Evolutionary conservation across 202 grass and related monocot species (phyloP).

Genomic region (Panicum hallii): DNA sequence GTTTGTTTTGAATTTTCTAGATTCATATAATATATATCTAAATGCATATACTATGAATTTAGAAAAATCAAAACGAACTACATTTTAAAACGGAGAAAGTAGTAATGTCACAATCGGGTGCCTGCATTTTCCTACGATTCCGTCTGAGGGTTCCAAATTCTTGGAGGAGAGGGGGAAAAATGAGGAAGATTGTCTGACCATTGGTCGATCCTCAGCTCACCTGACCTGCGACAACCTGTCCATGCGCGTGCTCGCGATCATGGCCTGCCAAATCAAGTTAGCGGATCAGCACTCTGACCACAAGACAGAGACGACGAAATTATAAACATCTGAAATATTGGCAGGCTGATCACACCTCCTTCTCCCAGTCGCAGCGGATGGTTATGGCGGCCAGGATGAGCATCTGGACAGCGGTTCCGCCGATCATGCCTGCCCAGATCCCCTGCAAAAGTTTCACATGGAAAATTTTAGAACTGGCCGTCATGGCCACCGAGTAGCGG

Average conservation of each 20-base stretch:
- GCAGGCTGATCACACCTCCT: constrained; percentile 50
- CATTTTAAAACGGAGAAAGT: too few relatives aligned
- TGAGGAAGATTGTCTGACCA: too few relatives aligned
- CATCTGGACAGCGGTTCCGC: constrained; percentile 86
- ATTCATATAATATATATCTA: too few relatives aligned
- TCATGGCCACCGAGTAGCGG: background rate
- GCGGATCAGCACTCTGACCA: background rate
- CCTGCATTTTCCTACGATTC: too few relatives aligned
- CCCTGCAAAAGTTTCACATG: constrained; percentile 45
- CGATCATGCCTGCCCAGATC: constrained; percentile 89
- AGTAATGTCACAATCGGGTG: too few relatives aligned
- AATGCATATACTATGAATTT: too few relatives aligned
- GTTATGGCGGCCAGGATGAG: constrained; percentile 67
- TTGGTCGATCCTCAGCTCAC: too few relatives aligned
- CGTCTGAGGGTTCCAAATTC: too few relatives aligned
- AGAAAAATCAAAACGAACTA: too few relatives aligned
- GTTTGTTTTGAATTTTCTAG: too few relatives aligned
- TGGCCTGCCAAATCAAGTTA: constrained; percentile 49
- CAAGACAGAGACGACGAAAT: background rate
- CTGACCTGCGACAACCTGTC: constrained; percentile 51
- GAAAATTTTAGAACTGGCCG: background rate
- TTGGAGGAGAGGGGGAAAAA: too few relatives aligned
- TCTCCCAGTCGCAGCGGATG: constrained; percentile 77
- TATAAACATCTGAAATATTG: background rate
- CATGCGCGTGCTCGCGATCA: constrained; percentile 59